Conservation (phyloP, 2,329 filamentous ascomycete genomes). For the Allantophomopsis cytisporea region DNA sequence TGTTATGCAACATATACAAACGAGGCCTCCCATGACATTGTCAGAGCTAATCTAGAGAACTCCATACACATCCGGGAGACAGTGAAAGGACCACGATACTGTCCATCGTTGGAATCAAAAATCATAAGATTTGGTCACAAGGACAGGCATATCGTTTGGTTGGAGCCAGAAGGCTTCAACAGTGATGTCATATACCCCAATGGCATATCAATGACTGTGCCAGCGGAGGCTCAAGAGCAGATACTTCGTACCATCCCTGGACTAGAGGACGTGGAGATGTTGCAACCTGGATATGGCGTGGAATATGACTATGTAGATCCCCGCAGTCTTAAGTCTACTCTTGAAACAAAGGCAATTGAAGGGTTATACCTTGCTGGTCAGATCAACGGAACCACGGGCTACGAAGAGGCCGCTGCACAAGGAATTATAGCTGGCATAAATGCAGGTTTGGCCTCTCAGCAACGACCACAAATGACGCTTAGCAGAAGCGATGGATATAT, state of each 20-base stretch:
- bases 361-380: conserved; percentile 90
- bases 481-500: conserved; percentile 87
- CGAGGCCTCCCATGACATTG: conserved; percentile 64
- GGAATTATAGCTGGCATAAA: conserved; percentile 90
- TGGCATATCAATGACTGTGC: conserved; percentile 93
- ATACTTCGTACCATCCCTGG: conserved; percentile 81
- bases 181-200: conserved; percentile 90
- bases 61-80: conserved; percentile 94
- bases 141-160: conserved; percentile 78
- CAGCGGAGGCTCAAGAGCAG: conserved; percentile 71
- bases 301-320: conserved; percentile 99
- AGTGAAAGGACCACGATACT: conserved; percentile 88
- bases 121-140: conserved; percentile 78
- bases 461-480: conserved; percentile 51
- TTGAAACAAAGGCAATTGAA: conserved; percentile 84
- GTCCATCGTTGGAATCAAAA: conserved; percentile 90
- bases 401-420: conserved; percentile 93
- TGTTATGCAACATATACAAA: conserved; percentile 88
- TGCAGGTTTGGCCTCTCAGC: conserved; percentile 66
- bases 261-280: conserved; percentile 79
- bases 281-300: conserved; percentile 91
- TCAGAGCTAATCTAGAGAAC: conserved; percentile 83
- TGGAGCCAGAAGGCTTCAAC: conserved; percentile 90
- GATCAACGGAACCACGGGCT: conserved; percentile 96
- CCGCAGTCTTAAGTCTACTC: conserved; percentile 69